Evolutionary conservation across 352 stramenopile genomes (phyloP).

Genomic region (Globisporangium barbulae): DNA sequence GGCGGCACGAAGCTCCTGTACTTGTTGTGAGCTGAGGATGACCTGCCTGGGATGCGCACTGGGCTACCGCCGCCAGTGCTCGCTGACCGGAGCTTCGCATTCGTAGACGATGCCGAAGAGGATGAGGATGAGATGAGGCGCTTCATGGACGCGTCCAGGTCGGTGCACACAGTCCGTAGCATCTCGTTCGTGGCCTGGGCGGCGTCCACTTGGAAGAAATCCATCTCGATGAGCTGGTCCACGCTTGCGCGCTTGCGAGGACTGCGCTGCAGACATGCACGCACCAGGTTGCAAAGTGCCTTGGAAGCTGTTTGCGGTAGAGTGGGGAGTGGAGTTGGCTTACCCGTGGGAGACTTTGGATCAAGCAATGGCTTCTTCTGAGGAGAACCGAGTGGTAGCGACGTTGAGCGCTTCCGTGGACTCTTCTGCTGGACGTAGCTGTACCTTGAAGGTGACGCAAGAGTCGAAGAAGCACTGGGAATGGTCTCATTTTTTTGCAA

Average conservation of each 20-base stretch:
- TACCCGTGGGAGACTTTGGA: not conserved
- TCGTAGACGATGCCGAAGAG: not conserved
- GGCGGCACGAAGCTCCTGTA: not conserved
- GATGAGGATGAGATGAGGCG: slow-evolving; percentile 12
- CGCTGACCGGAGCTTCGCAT: not conserved
- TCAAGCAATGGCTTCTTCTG: slow-evolving; percentile 2
- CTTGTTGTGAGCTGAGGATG: not conserved
- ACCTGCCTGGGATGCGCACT: not conserved
- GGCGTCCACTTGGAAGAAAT: slow-evolving; percentile 58
- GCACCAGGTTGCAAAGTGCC: slow-evolving; percentile 36
- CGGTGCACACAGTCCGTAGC: slow-evolving; percentile 49
- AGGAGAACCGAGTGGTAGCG: not conserved
- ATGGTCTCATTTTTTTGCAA: slow-evolving; percentile 14
- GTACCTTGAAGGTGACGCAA: not conserved
- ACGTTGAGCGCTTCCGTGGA: slow-evolving; percentile 8
- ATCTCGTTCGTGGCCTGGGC: slow-evolving; percentile 46
- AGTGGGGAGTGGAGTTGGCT: slow-evolving; percentile 16
- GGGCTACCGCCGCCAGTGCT: not conserved
- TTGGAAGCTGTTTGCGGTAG: slow-evolving; percentile 48
- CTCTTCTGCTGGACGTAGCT: slow-evolving; percentile 1
- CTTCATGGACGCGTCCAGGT: slow-evolving; percentile 57
- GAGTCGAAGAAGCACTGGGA: not conserved
- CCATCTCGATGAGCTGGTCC: slow-evolving; percentile 29
- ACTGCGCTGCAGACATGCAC: slow-evolving; percentile 38
- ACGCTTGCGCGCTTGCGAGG: slow-evolving; percentile 36